phyloP scores from a whole-genome alignment of 2,329 filamentous ascomycete species.

The Verticillium dahliae region DNA sequence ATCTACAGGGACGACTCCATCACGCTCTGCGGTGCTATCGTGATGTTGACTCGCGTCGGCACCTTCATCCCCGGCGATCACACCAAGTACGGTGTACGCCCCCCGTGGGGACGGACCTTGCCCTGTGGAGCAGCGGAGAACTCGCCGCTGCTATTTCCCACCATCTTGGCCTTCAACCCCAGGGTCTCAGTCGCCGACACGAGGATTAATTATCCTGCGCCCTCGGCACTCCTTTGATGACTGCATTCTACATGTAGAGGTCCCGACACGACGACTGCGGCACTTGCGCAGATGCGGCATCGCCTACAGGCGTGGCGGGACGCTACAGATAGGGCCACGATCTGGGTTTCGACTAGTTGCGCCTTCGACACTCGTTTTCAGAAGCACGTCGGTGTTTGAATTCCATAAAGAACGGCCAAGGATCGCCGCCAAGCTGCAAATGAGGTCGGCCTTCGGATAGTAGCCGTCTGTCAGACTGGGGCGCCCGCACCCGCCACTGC shows the following conservation, averaged over 20 bases:
- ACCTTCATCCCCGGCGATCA: background rate
- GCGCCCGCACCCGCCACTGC: background rate
- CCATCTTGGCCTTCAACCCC: background rate
- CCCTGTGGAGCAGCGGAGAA: slow-evolving; percentile 4
- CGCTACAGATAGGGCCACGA: background rate
- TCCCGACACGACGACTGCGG: background rate
- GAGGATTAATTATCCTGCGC: slow-evolving; percentile 1
- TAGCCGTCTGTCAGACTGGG: too few relatives aligned
- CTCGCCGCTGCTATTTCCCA: slow-evolving; percentile 4
- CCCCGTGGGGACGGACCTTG: background rate
- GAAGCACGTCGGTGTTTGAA: background rate
- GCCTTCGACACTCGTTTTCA: background rate
- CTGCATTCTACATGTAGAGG: background rate
- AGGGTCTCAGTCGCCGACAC: background rate
- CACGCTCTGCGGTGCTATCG: too few relatives aligned
- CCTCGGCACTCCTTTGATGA: slow-evolving; percentile 7
- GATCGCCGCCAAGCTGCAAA: background rate
- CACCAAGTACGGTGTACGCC: background rate
- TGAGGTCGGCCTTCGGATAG: background rate
- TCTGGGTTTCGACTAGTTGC: background rate
- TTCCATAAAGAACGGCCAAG: background rate
- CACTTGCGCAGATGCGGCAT: background rate
- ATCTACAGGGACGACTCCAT: background rate
- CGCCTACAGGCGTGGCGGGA: background rate
- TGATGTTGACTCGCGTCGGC: background rate